Evolutionary conservation across 805 yeast species (phyloP).

Genomic region (Spathaspora gorwiae): DNA sequence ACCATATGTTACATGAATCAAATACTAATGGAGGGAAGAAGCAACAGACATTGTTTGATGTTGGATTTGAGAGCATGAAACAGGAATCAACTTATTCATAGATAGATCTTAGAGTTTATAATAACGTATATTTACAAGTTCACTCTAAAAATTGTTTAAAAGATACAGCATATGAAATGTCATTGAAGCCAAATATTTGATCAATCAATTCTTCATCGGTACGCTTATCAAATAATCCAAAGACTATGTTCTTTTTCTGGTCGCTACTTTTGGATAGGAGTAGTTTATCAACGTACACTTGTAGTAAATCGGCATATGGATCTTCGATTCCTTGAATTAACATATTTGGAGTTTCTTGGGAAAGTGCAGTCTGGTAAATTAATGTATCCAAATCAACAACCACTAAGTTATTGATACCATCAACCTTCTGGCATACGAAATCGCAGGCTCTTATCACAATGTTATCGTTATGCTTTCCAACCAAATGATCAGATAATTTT

Average conservation of each 20-base stretch:
- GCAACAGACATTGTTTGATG: background rate
- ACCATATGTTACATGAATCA: conserved; percentile 35
- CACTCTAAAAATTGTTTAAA: background rate
- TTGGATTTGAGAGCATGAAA: no score
- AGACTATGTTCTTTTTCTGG: background rate
- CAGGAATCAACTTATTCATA: no score
- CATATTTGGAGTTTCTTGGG: background rate
- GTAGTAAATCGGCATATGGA: conserved; percentile 16
- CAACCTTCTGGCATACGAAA: conserved; percentile 11
- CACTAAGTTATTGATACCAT: conserved; percentile 10
- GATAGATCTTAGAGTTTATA: no score
- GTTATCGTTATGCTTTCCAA: background rate
- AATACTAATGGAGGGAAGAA: conserved; percentile 23
- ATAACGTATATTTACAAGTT: no score
- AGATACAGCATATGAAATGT: background rate
- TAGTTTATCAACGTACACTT: conserved; percentile 14
- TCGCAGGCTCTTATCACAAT: conserved; percentile 10
- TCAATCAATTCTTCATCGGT: background rate
- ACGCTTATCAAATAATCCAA: background rate
- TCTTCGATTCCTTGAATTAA: conserved; percentile 15
- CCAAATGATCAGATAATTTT: background rate
- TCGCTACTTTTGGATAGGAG: background rate
- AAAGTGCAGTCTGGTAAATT: conserved; percentile 18
- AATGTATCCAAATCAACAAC: conserved; percentile 17
- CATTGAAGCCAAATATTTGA: conserved; percentile 3